Conservation (phyloP, 805 yeast genomes). For the Blastobotrys muscicola region DNA sequence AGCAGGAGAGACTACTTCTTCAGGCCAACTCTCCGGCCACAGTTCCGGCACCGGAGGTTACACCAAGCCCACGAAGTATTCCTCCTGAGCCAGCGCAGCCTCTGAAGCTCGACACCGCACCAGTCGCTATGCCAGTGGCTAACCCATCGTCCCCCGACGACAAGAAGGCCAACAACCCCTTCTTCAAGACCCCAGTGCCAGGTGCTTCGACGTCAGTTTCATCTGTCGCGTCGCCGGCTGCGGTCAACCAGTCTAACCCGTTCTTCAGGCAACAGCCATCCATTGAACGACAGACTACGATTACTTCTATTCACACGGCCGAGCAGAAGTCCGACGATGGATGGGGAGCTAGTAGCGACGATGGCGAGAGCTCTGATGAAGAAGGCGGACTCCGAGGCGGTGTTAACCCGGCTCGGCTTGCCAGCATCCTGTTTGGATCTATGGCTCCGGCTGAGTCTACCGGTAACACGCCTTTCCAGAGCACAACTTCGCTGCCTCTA, state of each 20-base stretch:
- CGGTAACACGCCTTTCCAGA: too few species aligned
- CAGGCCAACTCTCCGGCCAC: constrained; percentile 1
- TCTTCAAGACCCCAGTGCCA: constrained; percentile 3
- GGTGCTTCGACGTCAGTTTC: constrained; percentile 7
- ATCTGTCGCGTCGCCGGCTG: constrained; percentile 3
- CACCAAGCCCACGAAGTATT: neutral
- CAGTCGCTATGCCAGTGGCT: neutral
- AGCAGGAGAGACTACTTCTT: constrained; percentile 19
- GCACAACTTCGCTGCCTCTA: neutral
- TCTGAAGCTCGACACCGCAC: too few species aligned
- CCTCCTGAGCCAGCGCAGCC: neutral
- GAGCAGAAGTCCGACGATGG: constrained; percentile 14
- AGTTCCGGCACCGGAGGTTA: constrained; percentile 3
- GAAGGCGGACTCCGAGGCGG: constrained; percentile 24
- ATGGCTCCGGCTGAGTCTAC: constrained; percentile 24
- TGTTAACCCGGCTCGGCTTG: constrained; percentile 33
- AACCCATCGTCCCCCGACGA: constrained; percentile 1
- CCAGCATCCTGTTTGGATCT: constrained; percentile 34
- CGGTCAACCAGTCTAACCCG: constrained; percentile 16
- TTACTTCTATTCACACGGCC: constrained; percentile 10
- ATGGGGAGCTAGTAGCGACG: constrained; percentile 15
- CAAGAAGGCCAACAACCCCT: constrained; percentile 11
- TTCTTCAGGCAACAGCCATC: constrained; percentile 13
- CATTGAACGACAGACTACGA: constrained; percentile 9
- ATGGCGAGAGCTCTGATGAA: constrained; percentile 27